Evolutionary conservation across 2,329 filamentous ascomycete genomes (phyloP), one percentile per base, ranked within the genome.

Genomic region (Chrysoporthe cubensis): DNA sequence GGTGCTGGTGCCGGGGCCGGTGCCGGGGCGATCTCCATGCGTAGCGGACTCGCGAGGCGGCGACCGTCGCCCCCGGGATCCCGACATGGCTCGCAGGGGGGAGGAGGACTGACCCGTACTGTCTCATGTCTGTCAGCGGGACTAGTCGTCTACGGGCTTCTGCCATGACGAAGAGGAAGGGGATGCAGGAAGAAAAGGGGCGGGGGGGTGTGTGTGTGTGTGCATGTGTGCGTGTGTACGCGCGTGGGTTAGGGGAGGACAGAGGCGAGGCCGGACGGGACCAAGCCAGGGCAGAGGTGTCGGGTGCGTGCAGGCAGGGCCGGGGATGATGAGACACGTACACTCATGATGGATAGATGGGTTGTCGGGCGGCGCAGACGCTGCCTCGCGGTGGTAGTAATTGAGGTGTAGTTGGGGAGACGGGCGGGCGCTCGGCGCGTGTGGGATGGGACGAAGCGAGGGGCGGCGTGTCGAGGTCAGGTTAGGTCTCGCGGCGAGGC

Each of bases 31-130:
- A 14, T 43, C 37, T 43, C 57, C 26, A 4, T 44, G n/a, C 14
- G 18, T 21, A 6, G 34, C 37, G 9, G 7, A 44, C n/a, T 3
- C n/a, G 37, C 42, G 16, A 48, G 59, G 44, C 26, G 43, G 43
- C 9, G 58, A 52, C 42, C 44, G 4, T 18, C 18, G 21, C 18
- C 34, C 37, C 14, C 37, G 34, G 56, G 16, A 9, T 58, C 11
- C 34, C 56, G 16, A 37, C 7, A 14, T 13, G 34, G 56, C 37
- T 21, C 9, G 43, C 4, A 26, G 26, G 26, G 21, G 34, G 67
- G 66, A 71, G 68, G 70, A 71, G 60, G 71, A 84, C 83, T 79
- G 78, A 87, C 85, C 84, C 83, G 84, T 87, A 87, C 85, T 87
- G 79, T 69, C 75, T 72, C 78, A 83, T 80, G 4, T 26, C 64